Evolutionary conservation across 441 rosid genomes (phyloP), one percentile per base, ranked within the genome.

Genomic region (Gossypium trilobum): DNA sequence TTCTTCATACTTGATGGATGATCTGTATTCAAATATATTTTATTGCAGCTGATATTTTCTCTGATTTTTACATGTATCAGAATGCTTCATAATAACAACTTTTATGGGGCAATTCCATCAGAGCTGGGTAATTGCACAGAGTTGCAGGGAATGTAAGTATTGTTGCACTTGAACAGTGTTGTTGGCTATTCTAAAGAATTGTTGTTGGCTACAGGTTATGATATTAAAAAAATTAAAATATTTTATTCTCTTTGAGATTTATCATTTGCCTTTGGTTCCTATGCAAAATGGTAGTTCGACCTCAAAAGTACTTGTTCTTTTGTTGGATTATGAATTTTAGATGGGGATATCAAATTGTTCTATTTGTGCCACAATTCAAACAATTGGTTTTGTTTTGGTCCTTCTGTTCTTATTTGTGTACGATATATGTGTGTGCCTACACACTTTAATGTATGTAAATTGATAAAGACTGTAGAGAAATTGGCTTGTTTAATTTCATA

Each of bases 51-150:
- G 66, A 81, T 79, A 7, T 33, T 20, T 3, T 76, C 57, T 73
- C 22, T 68, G 57, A 68, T 66, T n/a, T 22, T 11, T 63, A 56
- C 59, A 22, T 68, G 27, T 58, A 80, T 63, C 78, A 93, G 98
- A 81, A 82, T 86, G 77, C 93, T 93, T 77, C 82, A 87, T 75
- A 85, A 87, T 78, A 93, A 93, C 84, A 84, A 81, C 76, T 83
- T 93, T 48, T 91, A 85, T 84, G 98, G 98, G 73, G 48, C 87
- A 78, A 89, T 91, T 76, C 97, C 98, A 80, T 73, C 90, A 20
- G 84, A 86, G 73, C 76, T 93, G 87, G 87, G 93, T 66, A 90
- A 90, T 80, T 94, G 95, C 86, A 80, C 91, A 1, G 88, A 84
- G 76, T 82, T 90, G 85, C 87, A 78, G 77, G 90, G 73, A 77